Percentiles rank a stretch among this genome's conserved stretches.
Evolutionary conservation across 2,329 filamentous ascomycete genomes (phyloP).

Genomic region (Verticillium alfalfae): DNA sequence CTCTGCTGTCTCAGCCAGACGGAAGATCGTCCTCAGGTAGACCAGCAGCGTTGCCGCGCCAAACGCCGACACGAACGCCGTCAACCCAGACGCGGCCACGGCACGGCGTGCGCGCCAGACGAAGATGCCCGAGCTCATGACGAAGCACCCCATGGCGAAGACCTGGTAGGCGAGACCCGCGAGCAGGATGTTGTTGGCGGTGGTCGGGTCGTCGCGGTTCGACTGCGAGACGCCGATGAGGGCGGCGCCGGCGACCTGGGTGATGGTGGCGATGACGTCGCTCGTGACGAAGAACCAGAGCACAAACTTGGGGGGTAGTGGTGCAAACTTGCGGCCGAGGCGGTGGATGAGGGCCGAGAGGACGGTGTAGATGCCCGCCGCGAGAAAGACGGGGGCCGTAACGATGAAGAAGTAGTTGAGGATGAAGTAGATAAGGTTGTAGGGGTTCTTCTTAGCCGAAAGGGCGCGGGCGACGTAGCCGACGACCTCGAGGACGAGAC

Average conservation of each 20-base stretch:
- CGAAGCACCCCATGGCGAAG: slow-evolving; percentile 42
- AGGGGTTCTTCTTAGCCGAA: slow-evolving; percentile 44
- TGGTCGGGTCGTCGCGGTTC: slow-evolving; percentile 41
- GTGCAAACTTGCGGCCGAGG: slow-evolving; percentile 34
- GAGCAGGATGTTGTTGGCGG: slow-evolving; percentile 49
- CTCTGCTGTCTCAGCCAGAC: slow-evolving; percentile 48
- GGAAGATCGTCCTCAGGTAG: slow-evolving; percentile 46
- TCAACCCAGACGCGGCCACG: slow-evolving; percentile 21
- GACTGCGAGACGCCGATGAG: slow-evolving; percentile 44
- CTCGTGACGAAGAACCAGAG: slow-evolving; percentile 48
- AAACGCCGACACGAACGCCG: slow-evolving; percentile 34
- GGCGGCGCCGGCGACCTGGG: slow-evolving; percentile 49
- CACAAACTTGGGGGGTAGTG: slow-evolving; percentile 39
- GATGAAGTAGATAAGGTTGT: slow-evolving; percentile 50
- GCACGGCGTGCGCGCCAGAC: slow-evolving; percentile 27
- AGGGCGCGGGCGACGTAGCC: slow-evolving; percentile 43
- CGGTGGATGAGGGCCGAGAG: slow-evolving; percentile 42
- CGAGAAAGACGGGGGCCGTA: slow-evolving; percentile 52
- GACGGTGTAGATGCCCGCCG: slow-evolving; percentile 50
- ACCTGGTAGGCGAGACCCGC: slow-evolving; percentile 50
- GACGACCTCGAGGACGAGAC: slow-evolving; percentile 40
- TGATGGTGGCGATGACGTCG: slow-evolving; percentile 46
- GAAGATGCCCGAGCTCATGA: slow-evolving; percentile 35
- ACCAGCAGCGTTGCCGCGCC: slow-evolving; percentile 39
- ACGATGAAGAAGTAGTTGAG: slow-evolving; percentile 58